Evolutionary conservation across 352 stramenopile genomes (phyloP).

Genomic region (Phytophthora litchii): DNA sequence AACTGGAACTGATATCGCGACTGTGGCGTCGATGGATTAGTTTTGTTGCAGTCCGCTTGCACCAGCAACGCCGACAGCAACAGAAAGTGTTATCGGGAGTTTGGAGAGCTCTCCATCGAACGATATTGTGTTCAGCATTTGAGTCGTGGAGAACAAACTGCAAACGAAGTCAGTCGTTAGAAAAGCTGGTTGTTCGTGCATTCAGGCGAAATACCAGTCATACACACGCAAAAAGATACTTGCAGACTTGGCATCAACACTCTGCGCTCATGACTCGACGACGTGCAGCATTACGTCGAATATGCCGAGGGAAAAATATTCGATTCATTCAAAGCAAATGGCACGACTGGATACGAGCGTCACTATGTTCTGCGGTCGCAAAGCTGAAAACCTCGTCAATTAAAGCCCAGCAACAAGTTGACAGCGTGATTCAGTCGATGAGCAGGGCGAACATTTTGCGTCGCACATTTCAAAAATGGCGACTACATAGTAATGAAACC

Average conservation of each 20-base stretch:
- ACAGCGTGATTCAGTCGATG: slow-evolving; percentile 3
- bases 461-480: slow-evolving; percentile 14
- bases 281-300: slow-evolving; percentile 6
- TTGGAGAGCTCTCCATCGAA: slow-evolving; percentile 9
- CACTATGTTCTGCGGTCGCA: slow-evolving; percentile 2
- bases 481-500: background rate
- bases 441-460: slow-evolving; percentile 11
- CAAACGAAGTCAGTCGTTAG: slow-evolving; percentile 1
- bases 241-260: slow-evolving; percentile 12
- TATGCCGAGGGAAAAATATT: slow-evolving; percentile 4
- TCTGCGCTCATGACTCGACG: slow-evolving; percentile 13
- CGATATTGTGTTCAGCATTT: slow-evolving; percentile 21
- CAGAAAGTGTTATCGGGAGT: slow-evolving; percentile 3
- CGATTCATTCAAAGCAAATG: slow-evolving; percentile 13
- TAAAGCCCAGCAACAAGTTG: slow-evolving; percentile 15
- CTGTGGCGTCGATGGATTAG: slow-evolving; percentile 35
- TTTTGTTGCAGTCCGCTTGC: slow-evolving; percentile 22
- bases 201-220: slow-evolving; percentile 1
- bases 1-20: slow-evolving; percentile 24
- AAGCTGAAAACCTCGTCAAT: slow-evolving; percentile 12
- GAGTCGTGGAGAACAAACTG: slow-evolving; percentile 23
- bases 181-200: slow-evolving; percentile 3
- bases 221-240: slow-evolving; percentile 3
- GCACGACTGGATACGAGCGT: slow-evolving; percentile 17
- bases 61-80: slow-evolving; percentile 19